Evolutionary conservation across 1,284 basidiomycete species (phyloP), one percentile per base, ranked within the genome.

Genomic region (Tilletiopsis washingtonensis): DNA sequence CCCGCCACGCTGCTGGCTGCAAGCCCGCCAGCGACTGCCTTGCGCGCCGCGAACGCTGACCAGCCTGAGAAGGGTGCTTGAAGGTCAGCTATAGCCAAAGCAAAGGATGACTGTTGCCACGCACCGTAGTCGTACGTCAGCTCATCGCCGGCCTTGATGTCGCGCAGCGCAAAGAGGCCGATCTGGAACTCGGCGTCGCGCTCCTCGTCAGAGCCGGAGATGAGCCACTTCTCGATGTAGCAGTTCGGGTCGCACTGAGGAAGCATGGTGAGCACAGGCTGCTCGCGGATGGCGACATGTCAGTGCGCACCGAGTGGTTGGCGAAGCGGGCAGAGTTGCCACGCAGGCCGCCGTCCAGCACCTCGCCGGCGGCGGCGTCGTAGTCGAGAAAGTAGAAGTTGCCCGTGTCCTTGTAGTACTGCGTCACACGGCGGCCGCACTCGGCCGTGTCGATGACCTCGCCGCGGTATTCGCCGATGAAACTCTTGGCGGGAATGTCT

Each of bases 381-480:
- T 69, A 71, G 32, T 66, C 65, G 39, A 71, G 45, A 40, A 67
- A 47, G 53, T 70, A 70, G 39, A 46, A 70, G 45, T 69, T 67
- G 36, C 65, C 64, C 3, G 53, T 59, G 3, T 56, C 51, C 40
- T 58, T 59, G 53, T 71, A 71, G 40, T 54, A 44, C 24, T 62
- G 59, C 12, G 39, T 59, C 21, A 59, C 59, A 23, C 68, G 54
- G 38, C 64, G 59, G n/a, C 47, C 48, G 3, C 56, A 57, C 49
- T 70, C 65, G 20, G 43, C 36, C 6, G 63, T 45, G 26, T 67
- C 45, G 54, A 70, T 67, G 15, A 70, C 59, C 43, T 70, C 68
- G 29, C 68, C 68, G 21, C 68, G 61, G 40, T 70, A 70, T 50
- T 70, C 66, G 47, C 62, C 66, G 42, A 70, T 56, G 26, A 67